Evolutionary conservation across 2,329 filamentous ascomycete species (phyloP), one percentile per base, ranked within the genome.

Genomic region (Diaporthe vexans): DNA sequence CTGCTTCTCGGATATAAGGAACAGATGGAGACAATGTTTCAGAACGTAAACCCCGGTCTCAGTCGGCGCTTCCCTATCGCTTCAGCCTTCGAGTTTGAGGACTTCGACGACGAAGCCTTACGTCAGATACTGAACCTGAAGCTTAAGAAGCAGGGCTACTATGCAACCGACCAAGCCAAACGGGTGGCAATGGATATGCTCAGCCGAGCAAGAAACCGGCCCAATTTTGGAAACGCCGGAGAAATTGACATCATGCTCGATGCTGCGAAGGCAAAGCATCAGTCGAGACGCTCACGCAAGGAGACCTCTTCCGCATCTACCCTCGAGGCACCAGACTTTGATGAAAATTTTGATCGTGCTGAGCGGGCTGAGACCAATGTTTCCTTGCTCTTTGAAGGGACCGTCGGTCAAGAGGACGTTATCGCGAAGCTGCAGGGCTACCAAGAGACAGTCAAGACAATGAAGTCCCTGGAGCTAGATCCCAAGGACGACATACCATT

Each of bases 1-100:
- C 84, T 95, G 0, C 84, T 95, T 0, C 84, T 94, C 0, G 94
- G 94, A 0, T 95, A 95, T 81, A 87, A 90, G 65, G 89, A 92
- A 0, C 85, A 92, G 76, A 93, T 95, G 90, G 86, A 90, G 70
- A 83, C 88, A 0, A 94, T 95, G 92, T 91, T 95, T 75, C 89
- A 91, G n/a, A 91, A 92, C 43, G 89, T 90, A 65, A 95, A 95
- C 74, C 93, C 93, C 0, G 94, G 93, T 0, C 85, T 95, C 0
- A 86, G 85, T 4, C 85, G 93, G 37, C 87, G 93, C 0, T 95
- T 95, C 74, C 91, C 91, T 0, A 80, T 94, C 0, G 84, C 87
- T 0, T 86, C 88, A 0, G 91, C 90, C 0, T 95, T 95, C 76
- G 79, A 81, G 0, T 95, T 95, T 78, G 89, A 93, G 24, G 92